Evolutionary conservation across 768 basidiomycete species (phyloP).

Genomic region (Arthromyces matolae): DNA sequence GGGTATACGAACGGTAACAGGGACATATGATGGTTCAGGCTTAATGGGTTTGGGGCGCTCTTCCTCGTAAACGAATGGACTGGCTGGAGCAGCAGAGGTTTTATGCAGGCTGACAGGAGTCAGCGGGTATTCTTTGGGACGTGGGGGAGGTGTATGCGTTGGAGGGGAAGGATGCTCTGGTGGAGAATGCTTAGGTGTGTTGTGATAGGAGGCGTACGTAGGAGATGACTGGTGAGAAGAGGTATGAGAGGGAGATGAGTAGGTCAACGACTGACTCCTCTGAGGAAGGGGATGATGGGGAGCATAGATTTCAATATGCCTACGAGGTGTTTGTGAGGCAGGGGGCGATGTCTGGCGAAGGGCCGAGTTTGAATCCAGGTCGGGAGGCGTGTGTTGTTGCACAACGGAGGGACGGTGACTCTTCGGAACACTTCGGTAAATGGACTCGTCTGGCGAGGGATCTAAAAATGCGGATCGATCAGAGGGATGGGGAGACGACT

Average conservation of each 20-base stretch:
- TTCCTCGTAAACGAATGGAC: conserved; percentile 12
- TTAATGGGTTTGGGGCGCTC: conserved; percentile 10
- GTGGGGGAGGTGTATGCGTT: conserved; percentile 6
- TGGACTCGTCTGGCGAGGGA: background rate
- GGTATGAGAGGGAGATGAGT: background rate
- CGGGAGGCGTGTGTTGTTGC: conserved; percentile 20
- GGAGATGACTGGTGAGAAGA: conserved; percentile 9
- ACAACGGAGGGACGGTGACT: conserved; percentile 14
- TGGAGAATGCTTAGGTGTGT: background rate
- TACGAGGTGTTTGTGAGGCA: conserved; percentile 1
- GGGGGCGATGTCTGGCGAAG: conserved; percentile 11
- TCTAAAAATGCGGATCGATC: background rate
- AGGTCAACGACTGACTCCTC: background rate
- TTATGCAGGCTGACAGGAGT: conserved; percentile 1
- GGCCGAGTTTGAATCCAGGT: conserved; percentile 11
- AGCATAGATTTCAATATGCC: conserved; percentile 10
- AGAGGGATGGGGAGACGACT: conserved; percentile 6
- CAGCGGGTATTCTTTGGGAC: background rate
- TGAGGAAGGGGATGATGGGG: conserved; percentile 5
- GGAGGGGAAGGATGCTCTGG: conserved; percentile 4
- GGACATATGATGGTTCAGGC: conserved; percentile 13
- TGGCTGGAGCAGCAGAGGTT: conserved; percentile 3
- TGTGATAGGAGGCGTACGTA: background rate
- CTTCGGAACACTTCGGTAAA: background rate
- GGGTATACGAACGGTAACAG: conserved; percentile 23